Conservation (phyloP, 352 stramenopile species). For the Pythium rishiriense region DNA sequence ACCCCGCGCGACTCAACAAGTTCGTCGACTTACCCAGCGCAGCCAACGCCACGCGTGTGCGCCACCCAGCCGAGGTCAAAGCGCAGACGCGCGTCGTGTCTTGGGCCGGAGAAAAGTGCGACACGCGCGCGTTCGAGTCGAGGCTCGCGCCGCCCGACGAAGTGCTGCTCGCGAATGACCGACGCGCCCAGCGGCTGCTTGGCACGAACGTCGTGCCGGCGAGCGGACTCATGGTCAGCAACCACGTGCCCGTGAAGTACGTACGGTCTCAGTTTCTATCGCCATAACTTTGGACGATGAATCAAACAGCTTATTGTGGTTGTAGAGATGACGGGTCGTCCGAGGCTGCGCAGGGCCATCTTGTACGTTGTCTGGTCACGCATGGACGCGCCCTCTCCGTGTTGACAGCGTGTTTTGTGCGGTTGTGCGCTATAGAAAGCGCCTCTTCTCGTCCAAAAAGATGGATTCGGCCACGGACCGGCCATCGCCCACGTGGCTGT, state of each 20-base stretch:
- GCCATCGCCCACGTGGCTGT: conserved; percentile 51
- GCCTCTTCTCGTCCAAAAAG: conserved; percentile 49
- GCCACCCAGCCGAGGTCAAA: conserved; percentile 32
- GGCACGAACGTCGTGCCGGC: conserved; percentile 12
- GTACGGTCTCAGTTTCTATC: no score
- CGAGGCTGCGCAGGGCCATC: background rate
- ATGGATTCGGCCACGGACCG: conserved; percentile 41
- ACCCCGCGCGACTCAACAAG: conserved; percentile 56
- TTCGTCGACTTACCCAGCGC: conserved; percentile 59
- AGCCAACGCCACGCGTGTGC: conserved; percentile 32
- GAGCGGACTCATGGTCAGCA: conserved; percentile 24
- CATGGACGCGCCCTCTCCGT: no score
- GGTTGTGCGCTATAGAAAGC: conserved; percentile 31
- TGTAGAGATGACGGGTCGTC: background rate
- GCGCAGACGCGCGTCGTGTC: conserved; percentile 41
- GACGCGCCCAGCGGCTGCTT: conserved; percentile 21
- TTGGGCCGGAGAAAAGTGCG: conserved; percentile 65
- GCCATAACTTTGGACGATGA: no score
- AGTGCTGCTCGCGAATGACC: conserved; percentile 15
- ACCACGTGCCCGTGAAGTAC: conserved; percentile 22
- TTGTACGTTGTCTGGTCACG: background rate
- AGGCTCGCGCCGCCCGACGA: conserved; percentile 24
- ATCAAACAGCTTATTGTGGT: background rate
- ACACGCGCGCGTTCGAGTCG: conserved; percentile 47
- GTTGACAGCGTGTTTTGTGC: no score